A percentile compares a stretch with the other conserved stretches of the same genome.
These are phyloP conservation scores for Halophytophthora polymorphica DNA, from an alignment of 352 stramenopile species.

Conservation along the genomic window DNA sequence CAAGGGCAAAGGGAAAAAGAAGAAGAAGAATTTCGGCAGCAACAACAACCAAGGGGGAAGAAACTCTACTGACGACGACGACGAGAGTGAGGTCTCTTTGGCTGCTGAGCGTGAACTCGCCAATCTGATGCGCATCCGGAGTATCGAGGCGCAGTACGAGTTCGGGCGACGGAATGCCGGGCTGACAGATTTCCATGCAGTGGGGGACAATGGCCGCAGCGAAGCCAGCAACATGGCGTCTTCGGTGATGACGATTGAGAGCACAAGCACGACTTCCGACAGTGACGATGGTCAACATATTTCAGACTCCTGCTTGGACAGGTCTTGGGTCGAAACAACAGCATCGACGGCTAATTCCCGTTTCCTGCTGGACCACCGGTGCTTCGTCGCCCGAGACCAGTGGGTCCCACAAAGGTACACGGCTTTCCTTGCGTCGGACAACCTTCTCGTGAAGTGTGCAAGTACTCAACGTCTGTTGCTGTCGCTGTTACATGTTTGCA, in stretches of 20 bases:
- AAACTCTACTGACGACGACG: slow-evolving; percentile 11
- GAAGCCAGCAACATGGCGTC: not conserved
- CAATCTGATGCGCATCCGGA: not conserved
- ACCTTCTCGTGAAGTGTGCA: not conserved
- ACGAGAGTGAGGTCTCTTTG: not conserved
- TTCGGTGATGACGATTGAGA: slow-evolving; percentile 6
- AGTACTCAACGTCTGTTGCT: not conserved
- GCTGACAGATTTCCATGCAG: not conserved
- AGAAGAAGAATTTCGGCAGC: slow-evolving; percentile 10
- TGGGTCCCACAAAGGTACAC: slow-evolving; percentile 45
- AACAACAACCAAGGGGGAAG: slow-evolving; percentile 17
- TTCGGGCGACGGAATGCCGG: slow-evolving; percentile 8
- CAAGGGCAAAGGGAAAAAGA: slow-evolving; percentile 10
- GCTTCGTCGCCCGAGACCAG: slow-evolving; percentile 55
- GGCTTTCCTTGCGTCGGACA: not conserved
- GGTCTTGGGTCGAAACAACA: slow-evolving; percentile 2
- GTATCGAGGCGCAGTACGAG: slow-evolving; percentile 19
- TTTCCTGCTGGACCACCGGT: slow-evolving; percentile 54
- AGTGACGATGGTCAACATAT: slow-evolving; percentile 10
- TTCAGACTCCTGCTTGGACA: slow-evolving; percentile 1
- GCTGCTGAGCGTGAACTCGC: not conserved
- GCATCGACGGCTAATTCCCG: slow-evolving; percentile 8
- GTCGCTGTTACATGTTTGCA: not conserved
- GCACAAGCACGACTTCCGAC: slow-evolving; percentile 8
- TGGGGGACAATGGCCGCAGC: not conserved